Conservation (phyloP, 2,329 filamentous ascomycete species). For the Fusarium hostae region DNA sequence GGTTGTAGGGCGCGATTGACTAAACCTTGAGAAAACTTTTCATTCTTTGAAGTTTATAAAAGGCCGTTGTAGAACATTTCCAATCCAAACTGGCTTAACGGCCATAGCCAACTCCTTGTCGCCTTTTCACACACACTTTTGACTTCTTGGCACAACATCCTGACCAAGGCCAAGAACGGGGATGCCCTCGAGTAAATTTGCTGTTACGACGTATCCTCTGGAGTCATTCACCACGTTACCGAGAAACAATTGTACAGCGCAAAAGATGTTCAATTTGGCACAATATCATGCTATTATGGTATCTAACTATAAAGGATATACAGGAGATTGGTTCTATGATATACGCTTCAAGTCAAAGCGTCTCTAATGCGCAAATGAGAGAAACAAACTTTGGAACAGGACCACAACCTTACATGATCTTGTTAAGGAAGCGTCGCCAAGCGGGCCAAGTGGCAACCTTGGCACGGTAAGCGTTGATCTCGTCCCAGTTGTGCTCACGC, state of each 20-base stretch:
- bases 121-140: background rate
- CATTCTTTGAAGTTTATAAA: background rate
- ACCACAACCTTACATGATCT: slow-evolving; percentile 50
- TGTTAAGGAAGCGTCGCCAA: slow-evolving; percentile 58
- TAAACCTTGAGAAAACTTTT: background rate
- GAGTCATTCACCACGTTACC: background rate
- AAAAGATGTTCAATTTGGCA: background rate
- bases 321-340: slow-evolving; percentile 17
- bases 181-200: background rate
- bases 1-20: slow-evolving; percentile 27
- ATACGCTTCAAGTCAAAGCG: background rate
- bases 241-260: background rate
- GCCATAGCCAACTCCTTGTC: background rate
- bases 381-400: background rate
- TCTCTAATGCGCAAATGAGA: background rate
- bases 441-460: slow-evolving; percentile 61
- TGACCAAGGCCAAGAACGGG: background rate
- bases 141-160: background rate
- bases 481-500: slow-evolving; percentile 73
- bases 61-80: background rate
- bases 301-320: slow-evolving; percentile 40
- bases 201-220: background rate
- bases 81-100: background rate
- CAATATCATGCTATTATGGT: slow-evolving; percentile 28
- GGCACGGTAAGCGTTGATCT: slow-evolving; percentile 65